Conservation (phyloP, 306 rosid genomes). For the Ochetophila trinervis region DNA sequence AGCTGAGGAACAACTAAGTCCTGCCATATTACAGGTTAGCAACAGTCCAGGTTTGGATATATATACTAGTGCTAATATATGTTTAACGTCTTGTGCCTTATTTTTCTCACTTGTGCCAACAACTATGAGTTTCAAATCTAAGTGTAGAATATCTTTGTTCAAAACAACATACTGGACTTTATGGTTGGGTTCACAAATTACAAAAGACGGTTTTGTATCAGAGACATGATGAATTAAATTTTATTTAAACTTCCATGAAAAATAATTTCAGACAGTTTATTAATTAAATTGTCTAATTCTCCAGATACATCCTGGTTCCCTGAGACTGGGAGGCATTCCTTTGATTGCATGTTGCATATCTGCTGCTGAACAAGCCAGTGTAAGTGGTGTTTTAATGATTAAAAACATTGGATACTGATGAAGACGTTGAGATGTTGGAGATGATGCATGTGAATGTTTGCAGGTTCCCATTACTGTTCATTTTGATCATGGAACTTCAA, state of each 20-base stretch:
- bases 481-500: slow-evolving; percentile 93
- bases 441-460: slow-evolving; percentile 20
- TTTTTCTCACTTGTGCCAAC: slow-evolving; percentile 2
- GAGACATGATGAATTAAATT: neutral
- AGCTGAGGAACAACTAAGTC: slow-evolving; percentile 87
- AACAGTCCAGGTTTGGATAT: slow-evolving; percentile 13
- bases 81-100: neutral
- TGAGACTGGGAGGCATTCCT: slow-evolving; percentile 80
- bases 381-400: slow-evolving; percentile 39
- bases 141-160: neutral
- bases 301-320: slow-evolving; percentile 94
- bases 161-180: too few relatives aligned
- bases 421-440: neutral
- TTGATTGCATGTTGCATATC: slow-evolving; percentile 84
- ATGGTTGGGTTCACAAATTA: neutral
- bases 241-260: neutral
- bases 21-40: slow-evolving; percentile 92
- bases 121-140: neutral
- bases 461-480: slow-evolving; percentile 93
- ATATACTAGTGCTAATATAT: neutral
- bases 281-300: slow-evolving; percentile 26
- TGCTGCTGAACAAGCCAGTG: slow-evolving; percentile 88
- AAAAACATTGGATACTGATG: neutral
- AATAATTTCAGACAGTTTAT: slow-evolving; percentile 13
- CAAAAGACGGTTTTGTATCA: neutral